These are phyloP conservation scores for Eucalyptus grandis DNA, from an alignment of 345 rosid species.

Conservation along the genomic window DNA sequence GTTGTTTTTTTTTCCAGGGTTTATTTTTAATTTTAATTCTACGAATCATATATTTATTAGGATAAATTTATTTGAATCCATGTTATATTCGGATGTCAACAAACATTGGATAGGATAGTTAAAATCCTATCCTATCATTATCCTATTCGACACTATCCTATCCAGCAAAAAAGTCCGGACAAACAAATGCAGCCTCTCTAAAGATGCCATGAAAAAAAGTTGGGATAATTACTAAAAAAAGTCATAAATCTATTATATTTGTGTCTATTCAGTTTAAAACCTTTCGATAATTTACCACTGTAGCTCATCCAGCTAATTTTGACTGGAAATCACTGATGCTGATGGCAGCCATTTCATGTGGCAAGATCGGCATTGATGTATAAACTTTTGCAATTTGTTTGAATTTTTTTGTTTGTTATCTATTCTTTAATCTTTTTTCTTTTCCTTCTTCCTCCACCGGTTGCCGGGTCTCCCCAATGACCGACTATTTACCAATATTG, in stretches of 20 bases:
- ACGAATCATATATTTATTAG: too few species aligned
- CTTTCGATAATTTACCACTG: accelerated
- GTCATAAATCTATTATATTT: accelerated
- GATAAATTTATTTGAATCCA: too few species aligned
- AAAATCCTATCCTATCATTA: too few species aligned
- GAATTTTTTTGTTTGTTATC: too few species aligned
- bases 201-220: not conserved
- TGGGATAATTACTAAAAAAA: too few species aligned
- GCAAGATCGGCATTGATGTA: accelerated
- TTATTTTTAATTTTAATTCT: too few species aligned
- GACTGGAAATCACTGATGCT: accelerated
- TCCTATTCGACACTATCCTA: too few species aligned
- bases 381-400: not conserved
- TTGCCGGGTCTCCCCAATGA: accelerated
- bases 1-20: too few species aligned
- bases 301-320: too few species aligned
- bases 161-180: accelerated
- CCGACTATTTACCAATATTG: not conserved
- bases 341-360: accelerated
- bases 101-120: too few species aligned
- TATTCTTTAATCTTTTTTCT: too few species aligned
- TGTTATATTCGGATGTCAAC: too few species aligned
- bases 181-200: accelerated
- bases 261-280: accelerated
- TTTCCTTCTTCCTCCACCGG: accelerated